Evolutionary conservation across 2,329 filamentous ascomycete genomes (phyloP).

Genomic region (Sclerotinia borealis): DNA sequence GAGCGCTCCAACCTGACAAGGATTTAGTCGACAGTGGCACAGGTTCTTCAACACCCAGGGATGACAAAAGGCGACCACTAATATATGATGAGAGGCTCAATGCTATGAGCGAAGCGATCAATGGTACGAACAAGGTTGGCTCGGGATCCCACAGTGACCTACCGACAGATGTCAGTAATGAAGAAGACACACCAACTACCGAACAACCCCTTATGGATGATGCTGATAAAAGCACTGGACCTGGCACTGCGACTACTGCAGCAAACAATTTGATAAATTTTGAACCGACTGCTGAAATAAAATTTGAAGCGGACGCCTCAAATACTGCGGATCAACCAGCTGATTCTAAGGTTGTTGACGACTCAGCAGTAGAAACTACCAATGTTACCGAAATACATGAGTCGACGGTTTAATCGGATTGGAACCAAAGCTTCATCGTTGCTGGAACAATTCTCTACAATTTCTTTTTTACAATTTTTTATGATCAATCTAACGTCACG

Average conservation of each 20-base stretch:
- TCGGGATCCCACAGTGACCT: background rate
- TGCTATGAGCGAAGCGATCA: background rate
- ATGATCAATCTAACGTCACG: background rate
- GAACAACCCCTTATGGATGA: background rate
- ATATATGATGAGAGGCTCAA: constrained; percentile 2
- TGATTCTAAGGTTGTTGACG: background rate
- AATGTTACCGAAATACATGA: background rate
- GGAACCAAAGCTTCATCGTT: background rate
- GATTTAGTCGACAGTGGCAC: background rate
- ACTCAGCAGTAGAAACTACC: background rate
- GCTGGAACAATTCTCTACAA: background rate
- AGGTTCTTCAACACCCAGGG: background rate
- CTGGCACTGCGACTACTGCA: background rate
- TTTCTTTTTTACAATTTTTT: background rate
- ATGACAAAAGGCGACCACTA: background rate
- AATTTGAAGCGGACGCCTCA: background rate
- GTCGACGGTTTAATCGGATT: background rate
- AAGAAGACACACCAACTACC: background rate
- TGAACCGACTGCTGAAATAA: no score
- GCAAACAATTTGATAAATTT: background rate
- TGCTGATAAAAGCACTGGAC: background rate
- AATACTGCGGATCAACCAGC: background rate
- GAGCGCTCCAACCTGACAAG: background rate
- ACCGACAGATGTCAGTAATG: background rate
- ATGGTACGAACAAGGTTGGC: background rate